Base-by-base conservation (phyloP, 331 rosid species). In the Prunus yedoensis region DNA sequence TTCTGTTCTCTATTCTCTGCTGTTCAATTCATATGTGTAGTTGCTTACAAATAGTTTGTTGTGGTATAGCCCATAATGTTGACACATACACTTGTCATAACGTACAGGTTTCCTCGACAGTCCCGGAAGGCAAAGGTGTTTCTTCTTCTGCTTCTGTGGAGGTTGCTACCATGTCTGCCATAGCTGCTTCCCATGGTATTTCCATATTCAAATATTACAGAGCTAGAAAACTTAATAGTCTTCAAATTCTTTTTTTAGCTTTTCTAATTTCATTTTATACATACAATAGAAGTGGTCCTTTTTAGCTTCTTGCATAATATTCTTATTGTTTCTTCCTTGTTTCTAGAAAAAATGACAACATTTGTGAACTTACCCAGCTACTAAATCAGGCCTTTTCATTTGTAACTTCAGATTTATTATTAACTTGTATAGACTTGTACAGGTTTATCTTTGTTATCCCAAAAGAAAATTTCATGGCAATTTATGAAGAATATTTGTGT, bases 61-160 rank as follows among this genome's bases (percentile, higher is more conserved):
- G 17, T 21, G 32, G 8, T 53, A 8, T 32, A 41, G 6, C 11
- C 45, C 18, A 66, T 23, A 27, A 10, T 21, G 32, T 18, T 17
- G 70, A 61, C 49, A 2, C 65, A 10, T 30, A 16, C 23, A 54
- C 74, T 66, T 66, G 20, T 47, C 49, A 71, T 21, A 51, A 13
- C 32, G 16, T 77, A 74, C 83, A 94, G 98, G 96, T 94, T 84
- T 86, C 93, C 60, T 94, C 99, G 54, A 86, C 96, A 15, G 99
- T 94, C 52, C 99, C 99, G 13, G 99, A 94, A 89, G 99, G 99
- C 74, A 94, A 94, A 89, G 99, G 97, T 38, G 99, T 94, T 58
- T 94, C 97, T 70, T 94, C 99, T 86, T 92, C 99, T 86, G 97
- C 99, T 62, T 80, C 99, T 23, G 88, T 94, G 70, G 99, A 94